These are phyloP conservation scores for Kodamaea arcana DNA, from an alignment of 1,139 yeast genomes.

Conservation along the genomic window DNA sequence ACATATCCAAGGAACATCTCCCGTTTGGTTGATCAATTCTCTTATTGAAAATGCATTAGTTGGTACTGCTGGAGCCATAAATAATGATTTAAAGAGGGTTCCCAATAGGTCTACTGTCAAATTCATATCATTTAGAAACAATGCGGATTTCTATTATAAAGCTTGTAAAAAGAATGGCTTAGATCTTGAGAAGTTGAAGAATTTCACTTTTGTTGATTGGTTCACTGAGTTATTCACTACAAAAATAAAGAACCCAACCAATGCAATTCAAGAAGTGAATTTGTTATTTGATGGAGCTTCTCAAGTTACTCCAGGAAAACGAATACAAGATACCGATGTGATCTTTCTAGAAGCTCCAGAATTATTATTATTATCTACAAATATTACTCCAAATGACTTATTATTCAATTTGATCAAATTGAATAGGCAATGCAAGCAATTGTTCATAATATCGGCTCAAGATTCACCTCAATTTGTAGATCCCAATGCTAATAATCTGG, in stretches of 20 bases:
- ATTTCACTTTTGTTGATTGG: constrained; percentile 44
- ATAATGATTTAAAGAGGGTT: constrained; percentile 25
- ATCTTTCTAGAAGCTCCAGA: constrained; percentile 50
- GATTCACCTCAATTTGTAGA: constrained; percentile 40
- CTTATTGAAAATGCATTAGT: constrained; percentile 41
- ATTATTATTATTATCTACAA: constrained; percentile 42
- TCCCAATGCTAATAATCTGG: constrained; percentile 20
- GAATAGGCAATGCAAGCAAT: constrained; percentile 30
- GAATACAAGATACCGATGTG: constrained; percentile 12
- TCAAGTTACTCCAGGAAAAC: constrained; percentile 10
- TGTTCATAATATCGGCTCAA: constrained; percentile 33
- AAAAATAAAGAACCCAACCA: constrained; percentile 20
- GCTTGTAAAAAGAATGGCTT: constrained; percentile 44
- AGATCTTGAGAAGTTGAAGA: constrained; percentile 23
- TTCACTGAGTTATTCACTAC: constrained; percentile 39
- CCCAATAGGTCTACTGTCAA: constrained; percentile 28
- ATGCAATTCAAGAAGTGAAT: constrained; percentile 13
- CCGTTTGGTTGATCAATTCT: constrained; percentile 60
- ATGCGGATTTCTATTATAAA: constrained; percentile 31
- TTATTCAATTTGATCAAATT: constrained; percentile 33
- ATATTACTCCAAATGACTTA: constrained; percentile 28
- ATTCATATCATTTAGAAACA: constrained; percentile 42
- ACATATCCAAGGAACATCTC: constrained; percentile 58
- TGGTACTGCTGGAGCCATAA: constrained; percentile 39
- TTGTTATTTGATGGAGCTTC: constrained; percentile 20